Evolutionary conservation across 163 green algal genomes (phyloP), one percentile per base, ranked within the genome.

Genomic region (Scenedesmus sp.): DNA sequence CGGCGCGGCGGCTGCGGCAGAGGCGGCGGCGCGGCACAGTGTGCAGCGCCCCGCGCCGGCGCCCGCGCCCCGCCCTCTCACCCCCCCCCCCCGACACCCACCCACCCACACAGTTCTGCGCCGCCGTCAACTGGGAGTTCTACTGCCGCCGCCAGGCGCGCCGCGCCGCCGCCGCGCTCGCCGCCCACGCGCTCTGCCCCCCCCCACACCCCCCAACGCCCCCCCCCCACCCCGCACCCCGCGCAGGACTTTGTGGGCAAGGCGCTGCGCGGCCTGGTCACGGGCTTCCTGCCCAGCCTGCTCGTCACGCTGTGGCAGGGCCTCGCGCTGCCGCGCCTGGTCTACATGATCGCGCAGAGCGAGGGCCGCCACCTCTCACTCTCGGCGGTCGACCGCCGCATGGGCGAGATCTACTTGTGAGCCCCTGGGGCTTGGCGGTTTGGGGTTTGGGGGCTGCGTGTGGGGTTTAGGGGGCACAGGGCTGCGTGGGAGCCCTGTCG

Each of bases 231-330:
- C 33, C 36, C 28, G 3, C 62, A 63, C 65, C 24, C 70, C 64
- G 22, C 53, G 7, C 29, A n/a, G 13, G 42, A 39, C 58, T 9
- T 29, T 1, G 42, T 71, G 0, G 45, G 14, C 24, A 80, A 47
- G 31, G 39, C 88, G 9, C 29, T 77, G 0, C 56, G 62, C 15
- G 70, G 63, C 3, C 53, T 92, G 4, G 60, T 93, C n/a, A 91
- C 83, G 5, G 87, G 79, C 39, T 86, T 90, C 48, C 60, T 94
- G 64, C 88, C 89, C 2, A 56, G 84, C 0, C 36, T 94, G 28
- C 58, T 93, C 50, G 83, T 94, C 26, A 84, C 76, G 36, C 51
- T 94, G 26, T 94, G 88, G 88, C 87, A 94, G 62, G 86, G 85
- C 22, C 73, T 92, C 36, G 64, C 90, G 39, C 83, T 94, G 79